Evolutionary conservation across 768 basidiomycete species (phyloP).

Genomic region (Serendipita sp.): DNA sequence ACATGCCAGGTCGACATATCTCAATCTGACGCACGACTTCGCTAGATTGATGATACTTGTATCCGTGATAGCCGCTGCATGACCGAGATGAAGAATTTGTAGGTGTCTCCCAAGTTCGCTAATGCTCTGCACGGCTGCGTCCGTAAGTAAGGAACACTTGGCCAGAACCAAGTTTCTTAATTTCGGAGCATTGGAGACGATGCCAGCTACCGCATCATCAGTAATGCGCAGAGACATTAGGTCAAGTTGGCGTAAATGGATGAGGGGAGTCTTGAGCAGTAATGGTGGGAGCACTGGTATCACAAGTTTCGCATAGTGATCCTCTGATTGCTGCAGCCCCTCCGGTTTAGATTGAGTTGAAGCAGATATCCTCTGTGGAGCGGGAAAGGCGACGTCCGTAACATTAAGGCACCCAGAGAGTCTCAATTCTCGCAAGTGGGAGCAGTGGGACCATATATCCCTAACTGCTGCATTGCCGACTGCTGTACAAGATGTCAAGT

Average conservation of each 20-base stretch:
- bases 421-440: constrained; percentile 80
- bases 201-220: constrained; percentile 53
- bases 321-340: constrained; percentile 28
- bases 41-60: constrained; percentile 70
- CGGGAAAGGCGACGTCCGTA: constrained; percentile 76
- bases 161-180: constrained; percentile 77
- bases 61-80: constrained; percentile 70
- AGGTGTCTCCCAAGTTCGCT: constrained; percentile 79
- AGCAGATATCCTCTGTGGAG: constrained; percentile 26
- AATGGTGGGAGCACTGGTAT: constrained; percentile 45
- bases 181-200: constrained; percentile 63
- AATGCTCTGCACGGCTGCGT: constrained; percentile 66
- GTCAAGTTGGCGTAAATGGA: constrained; percentile 85
- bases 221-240: constrained; percentile 76
- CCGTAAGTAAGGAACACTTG: constrained; percentile 66
- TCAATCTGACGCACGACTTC: constrained; percentile 67
- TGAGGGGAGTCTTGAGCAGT: constrained; percentile 45
- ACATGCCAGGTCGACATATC: constrained; percentile 97
- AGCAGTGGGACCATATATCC: constrained; percentile 65
- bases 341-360: constrained; percentile 21
- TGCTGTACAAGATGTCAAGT: constrained; percentile 67
- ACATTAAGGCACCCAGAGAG: constrained; percentile 63
- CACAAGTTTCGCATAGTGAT: constrained; percentile 26
- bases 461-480: constrained; percentile 66
- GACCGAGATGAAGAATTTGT: constrained; percentile 90